Percentiles rank a stretch among this genome's conserved stretches.
These are phyloP conservation scores for Solanum pennellii DNA, from an alignment of 257 asterid genomes.

Conservation along the genomic window DNA sequence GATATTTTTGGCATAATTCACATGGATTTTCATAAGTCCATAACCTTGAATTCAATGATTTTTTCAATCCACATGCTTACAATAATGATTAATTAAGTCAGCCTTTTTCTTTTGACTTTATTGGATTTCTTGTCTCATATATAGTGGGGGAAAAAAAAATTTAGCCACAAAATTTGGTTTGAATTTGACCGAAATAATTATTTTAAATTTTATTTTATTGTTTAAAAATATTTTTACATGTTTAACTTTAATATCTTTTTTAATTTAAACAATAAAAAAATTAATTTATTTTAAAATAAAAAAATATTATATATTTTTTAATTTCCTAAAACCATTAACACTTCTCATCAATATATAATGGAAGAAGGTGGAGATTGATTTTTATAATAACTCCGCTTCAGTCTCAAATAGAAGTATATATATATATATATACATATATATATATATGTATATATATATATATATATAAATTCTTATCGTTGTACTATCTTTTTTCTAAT, in stretches of 20 bases:
- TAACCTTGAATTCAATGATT: background rate
- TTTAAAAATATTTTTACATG: too few species aligned
- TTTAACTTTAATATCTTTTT: too few species aligned
- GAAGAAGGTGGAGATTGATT: background rate
- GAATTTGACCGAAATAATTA: too few species aligned
- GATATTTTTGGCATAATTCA: background rate
- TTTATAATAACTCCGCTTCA: background rate
- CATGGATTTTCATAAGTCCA: background rate
- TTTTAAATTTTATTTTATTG: too few species aligned
- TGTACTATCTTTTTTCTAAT: background rate
- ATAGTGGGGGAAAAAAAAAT: rapidly evolving
- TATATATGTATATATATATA: too few species aligned
- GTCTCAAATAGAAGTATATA: background rate
- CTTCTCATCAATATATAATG: too few species aligned
- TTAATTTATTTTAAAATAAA: too few species aligned
- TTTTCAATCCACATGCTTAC: background rate
- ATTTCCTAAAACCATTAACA: too few species aligned
- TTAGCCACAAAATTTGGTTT: too few species aligned
- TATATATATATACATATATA: too few species aligned
- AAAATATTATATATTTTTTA: too few species aligned
- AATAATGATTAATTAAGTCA: background rate
- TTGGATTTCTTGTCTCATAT: background rate
- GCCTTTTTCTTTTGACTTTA: background rate
- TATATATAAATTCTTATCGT: background rate
- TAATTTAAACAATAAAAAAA: too few species aligned